phyloP scores from a whole-genome alignment of 768 basidiomycete genomes.

The Phylloporus arenicola region DNA sequence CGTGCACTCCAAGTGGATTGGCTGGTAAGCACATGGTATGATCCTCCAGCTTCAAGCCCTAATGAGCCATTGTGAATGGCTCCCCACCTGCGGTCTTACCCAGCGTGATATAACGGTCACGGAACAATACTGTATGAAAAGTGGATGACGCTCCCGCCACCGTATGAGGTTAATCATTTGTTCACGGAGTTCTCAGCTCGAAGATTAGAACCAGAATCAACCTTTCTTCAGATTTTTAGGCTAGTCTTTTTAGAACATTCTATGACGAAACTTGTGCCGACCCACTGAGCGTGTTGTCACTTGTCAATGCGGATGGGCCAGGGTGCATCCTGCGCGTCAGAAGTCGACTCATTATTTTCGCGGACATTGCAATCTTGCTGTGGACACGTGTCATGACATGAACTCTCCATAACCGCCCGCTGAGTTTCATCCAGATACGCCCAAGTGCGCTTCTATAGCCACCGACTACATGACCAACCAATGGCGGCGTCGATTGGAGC shows the following conservation, averaged over 20 bases:
- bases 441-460: background rate
- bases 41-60: background rate
- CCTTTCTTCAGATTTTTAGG: no score
- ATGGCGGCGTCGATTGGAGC: no score
- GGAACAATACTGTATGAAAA: no score
- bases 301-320: background rate
- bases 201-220: no score
- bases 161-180: background rate
- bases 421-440: no score
- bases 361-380: background rate
- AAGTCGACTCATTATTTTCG: background rate
- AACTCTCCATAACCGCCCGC: background rate
- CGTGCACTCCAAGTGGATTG: background rate
- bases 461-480: no score
- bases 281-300: background rate
- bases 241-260: background rate
- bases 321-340: background rate
- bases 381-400: background rate
- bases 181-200: background rate
- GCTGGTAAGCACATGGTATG: background rate
- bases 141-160: background rate
- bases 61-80: background rate
- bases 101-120: no score
- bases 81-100: no score
- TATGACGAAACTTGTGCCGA: background rate